A percentile compares a stretch with the other conserved stretches of the same genome.
Conservation (phyloP, 2,329 filamentous ascomycete species). For the Lachnellula arida region DNA sequence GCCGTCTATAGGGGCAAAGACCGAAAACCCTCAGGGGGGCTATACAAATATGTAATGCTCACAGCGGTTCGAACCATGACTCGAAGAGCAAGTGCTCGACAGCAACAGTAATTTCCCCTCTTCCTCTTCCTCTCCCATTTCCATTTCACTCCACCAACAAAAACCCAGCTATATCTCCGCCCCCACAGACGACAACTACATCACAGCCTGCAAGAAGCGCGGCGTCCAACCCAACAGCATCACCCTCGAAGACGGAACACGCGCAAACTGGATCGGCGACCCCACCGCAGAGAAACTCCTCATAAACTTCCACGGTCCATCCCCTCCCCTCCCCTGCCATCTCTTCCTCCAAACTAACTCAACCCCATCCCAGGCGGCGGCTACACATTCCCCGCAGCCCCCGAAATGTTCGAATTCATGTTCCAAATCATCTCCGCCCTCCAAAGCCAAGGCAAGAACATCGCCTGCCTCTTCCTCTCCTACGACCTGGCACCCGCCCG, state of each 20-base stretch:
- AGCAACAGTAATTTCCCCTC: conserved; percentile 19
- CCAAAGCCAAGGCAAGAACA: conserved; percentile 37
- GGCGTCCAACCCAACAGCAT: conserved; percentile 19
- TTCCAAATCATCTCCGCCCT: conserved; percentile 25
- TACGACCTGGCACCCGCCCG: conserved; percentile 49
- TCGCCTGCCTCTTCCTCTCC: conserved; percentile 49
- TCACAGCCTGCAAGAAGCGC: conserved; percentile 21
- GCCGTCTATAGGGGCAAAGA: conserved; percentile 13
- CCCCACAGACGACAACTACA: conserved; percentile 24
- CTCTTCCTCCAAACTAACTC: not conserved
- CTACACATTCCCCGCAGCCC: conserved; percentile 44
- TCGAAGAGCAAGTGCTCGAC: conserved; percentile 13
- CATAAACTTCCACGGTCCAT: conserved; percentile 42
- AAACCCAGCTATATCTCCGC: conserved; percentile 15
- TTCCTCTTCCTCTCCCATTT: not conserved
- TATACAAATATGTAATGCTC: conserved; percentile 19
- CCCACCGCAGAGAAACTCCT: conserved; percentile 36
- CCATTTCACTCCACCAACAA: not conserved
- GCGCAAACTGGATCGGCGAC: conserved; percentile 43
- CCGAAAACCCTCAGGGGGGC: conserved; percentile 8
- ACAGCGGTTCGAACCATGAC: conserved; percentile 15
- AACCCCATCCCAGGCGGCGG: conserved; percentile 44
- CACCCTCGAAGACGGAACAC: conserved; percentile 34
- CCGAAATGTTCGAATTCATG: conserved; percentile 43
- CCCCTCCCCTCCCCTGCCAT: not conserved